A percentile compares a stretch with the other conserved stretches of the same genome.
These are phyloP conservation scores for Pseudogymnoascus sp. DNA, from an alignment of 2,329 filamentous ascomycete genomes.

Conservation along the genomic window DNA sequence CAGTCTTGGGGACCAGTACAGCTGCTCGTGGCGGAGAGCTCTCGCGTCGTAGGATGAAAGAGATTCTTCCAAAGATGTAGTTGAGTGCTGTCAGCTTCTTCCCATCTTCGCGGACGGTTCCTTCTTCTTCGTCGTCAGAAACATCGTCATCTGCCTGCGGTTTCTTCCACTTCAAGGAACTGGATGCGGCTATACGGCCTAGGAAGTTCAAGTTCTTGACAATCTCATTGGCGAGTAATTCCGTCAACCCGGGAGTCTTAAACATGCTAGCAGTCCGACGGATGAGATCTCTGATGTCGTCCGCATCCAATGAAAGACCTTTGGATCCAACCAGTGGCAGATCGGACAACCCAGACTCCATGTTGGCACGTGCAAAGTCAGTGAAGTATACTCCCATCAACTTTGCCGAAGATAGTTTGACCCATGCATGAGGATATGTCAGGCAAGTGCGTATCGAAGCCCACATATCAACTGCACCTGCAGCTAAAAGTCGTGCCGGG, in stretches of 20 bases:
- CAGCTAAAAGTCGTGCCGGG: constrained; percentile 54
- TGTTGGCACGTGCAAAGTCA: constrained; percentile 63
- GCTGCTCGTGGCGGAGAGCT: constrained; percentile 51
- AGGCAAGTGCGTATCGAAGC: constrained; percentile 57
- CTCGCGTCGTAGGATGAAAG: constrained; percentile 71
- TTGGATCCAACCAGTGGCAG: constrained; percentile 61
- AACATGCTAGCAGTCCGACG: constrained; percentile 46
- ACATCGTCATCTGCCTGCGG: constrained; percentile 37
- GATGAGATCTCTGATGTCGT: constrained; percentile 55
- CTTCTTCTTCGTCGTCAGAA: constrained; percentile 32
- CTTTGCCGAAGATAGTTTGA: constrained; percentile 69
- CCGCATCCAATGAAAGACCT: constrained; percentile 58
- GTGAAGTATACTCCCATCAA: constrained; percentile 71
- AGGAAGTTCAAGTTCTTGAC: constrained; percentile 80
- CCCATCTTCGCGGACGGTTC: constrained; percentile 37
- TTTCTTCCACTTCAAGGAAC: constrained; percentile 40
- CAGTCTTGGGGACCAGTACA: constrained; percentile 64
- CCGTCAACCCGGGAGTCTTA: constrained; percentile 55
- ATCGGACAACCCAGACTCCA: constrained; percentile 41
- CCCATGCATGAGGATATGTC: constrained; percentile 60
- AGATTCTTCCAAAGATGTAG: constrained; percentile 72
- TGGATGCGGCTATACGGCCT: constrained; percentile 55
- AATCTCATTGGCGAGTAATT: constrained; percentile 69
- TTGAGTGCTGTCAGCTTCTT: constrained; percentile 50
- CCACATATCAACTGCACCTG: constrained; percentile 62